Evolutionary conservation across 805 yeast genomes (phyloP), one percentile per base, ranked within the genome.

Genomic region (Yamadazyma akitaensis): DNA sequence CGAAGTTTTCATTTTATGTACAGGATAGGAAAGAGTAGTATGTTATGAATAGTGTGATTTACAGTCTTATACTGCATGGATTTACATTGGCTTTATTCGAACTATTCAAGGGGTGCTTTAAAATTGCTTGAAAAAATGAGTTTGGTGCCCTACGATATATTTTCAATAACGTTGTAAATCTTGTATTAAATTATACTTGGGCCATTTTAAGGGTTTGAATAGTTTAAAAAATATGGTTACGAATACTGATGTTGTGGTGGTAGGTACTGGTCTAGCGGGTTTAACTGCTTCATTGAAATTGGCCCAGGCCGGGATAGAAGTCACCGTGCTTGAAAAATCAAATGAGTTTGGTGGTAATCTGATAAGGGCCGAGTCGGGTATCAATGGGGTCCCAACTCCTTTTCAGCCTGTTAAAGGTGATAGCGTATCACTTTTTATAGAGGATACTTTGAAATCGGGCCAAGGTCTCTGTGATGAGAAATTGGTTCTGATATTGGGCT

Each of bases 231-330:
- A 11, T 3, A 28, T 21, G 24, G 32, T 28, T 13, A 42, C 35
- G 47, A 14, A 26, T 5, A 7, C 37, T 26, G 56, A 51, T 19
- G 51, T 56, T 4, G 49, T 79, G 10, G 75, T 80, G 9, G 65
- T 80, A 4, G 85, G 85, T 4, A 64, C 80, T 14, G 85, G 85
- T 1, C 55, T 80, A 30, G 84, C 84, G 3, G 85, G 84, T 1
- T 56, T 80, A 28, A 67, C 79, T 3, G 67, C 79, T 11, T 61
- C 73, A 12, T 60, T 72, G 35, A 68, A 68, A 47, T 53, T 76
- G 17, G 58, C 62, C 19, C 60, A 68, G 35, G 51, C 61, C 19
- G 71, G 73, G 12, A 50, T 65, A 18, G 70, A 76, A 0, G 78
- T 80, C 3, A 56, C 71, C 0, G 47, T 81, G 6, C 45, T 81